Evolutionary conservation across 352 stramenopile genomes (phyloP).

Genomic region (Pythium brachiatum): DNA sequence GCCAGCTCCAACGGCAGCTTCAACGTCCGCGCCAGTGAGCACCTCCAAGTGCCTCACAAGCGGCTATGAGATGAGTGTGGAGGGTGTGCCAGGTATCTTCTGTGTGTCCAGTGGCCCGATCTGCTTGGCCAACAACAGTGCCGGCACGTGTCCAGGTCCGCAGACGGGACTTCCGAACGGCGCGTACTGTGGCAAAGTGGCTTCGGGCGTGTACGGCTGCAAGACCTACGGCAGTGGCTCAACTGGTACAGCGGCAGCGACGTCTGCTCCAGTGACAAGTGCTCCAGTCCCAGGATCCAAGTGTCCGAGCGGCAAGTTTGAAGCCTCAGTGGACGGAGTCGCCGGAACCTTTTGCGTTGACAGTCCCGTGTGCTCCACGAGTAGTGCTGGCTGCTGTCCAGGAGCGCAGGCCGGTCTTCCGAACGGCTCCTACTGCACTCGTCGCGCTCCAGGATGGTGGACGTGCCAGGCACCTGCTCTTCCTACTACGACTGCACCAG

Average conservation of each 20-base stretch:
- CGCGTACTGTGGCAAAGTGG: conserved; percentile 16
- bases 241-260: neutral
- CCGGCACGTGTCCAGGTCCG: conserved; percentile 10
- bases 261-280: neutral
- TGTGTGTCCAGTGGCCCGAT: conserved; percentile 1
- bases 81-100: conserved; percentile 15
- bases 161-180: conserved; percentile 7
- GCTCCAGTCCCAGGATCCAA: too few relatives aligned
- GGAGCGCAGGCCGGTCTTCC: too few relatives aligned
- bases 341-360: too few relatives aligned
- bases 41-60: neutral
- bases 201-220: conserved; percentile 18
- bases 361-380: too few relatives aligned
- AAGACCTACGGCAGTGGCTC: conserved; percentile 2
- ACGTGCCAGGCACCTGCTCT: too few relatives aligned
- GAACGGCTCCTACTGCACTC: too few relatives aligned
- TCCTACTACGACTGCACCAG: too few relatives aligned
- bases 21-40: neutral
- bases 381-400: too few relatives aligned
- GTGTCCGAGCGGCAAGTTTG: too few relatives aligned
- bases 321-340: too few relatives aligned
- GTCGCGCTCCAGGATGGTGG: too few relatives aligned
- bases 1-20: neutral
- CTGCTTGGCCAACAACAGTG: neutral
- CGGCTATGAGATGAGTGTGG: too few relatives aligned